Evolutionary conservation across 2,329 filamentous ascomycete genomes (phyloP), one percentile per base, ranked within the genome.

Genomic region (Ophiostoma ips): DNA sequence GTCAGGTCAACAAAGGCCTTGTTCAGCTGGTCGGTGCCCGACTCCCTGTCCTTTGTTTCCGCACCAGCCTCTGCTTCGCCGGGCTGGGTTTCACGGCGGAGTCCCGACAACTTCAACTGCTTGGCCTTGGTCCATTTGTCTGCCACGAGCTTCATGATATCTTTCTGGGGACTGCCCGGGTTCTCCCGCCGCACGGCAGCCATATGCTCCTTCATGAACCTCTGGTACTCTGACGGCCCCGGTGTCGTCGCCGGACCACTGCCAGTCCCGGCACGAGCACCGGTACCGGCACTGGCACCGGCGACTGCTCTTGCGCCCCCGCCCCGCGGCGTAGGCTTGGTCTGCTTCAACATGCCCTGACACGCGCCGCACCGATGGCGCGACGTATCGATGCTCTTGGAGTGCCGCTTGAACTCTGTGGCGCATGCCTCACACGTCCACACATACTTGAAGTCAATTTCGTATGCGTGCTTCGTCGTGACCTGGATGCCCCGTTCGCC

Each of bases 381-480:
- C 30, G 62, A 61, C 0, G 83, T 73, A 62, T 95, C 80, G 56
- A 96, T 85, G 61, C 85, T 92, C 66, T 83, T 87, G 15, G 83
- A 88, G 64, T 96, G 90, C 5, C 90, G 73, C 60, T 88, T 85
- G 63, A 84, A 94, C 62, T 85, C 81, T 31, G 75, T 67, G 0
- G 70, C 74, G 61, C 92, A 96, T 3, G 61, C 67, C 16, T 58
- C 67, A 62, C 90, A 96, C 38, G 75, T 70, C 90, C 92, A 96
- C 18, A 89, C 68, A 62, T 90, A 98, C 68, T 90, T 94, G 69
- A 87, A 95, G 58, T 89, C 83, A 59, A 96, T 96, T 46, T 82
- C 76, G 63, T 95, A 98, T 31, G 71, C 76, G 65, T 98, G 90
- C 61, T 86, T 94, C 0, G 89, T 95, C 1, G 88, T 95, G 18